Conservation (phyloP, 495 filamentous ascomycete species). For the Podospora pseudopauciseta region DNA sequence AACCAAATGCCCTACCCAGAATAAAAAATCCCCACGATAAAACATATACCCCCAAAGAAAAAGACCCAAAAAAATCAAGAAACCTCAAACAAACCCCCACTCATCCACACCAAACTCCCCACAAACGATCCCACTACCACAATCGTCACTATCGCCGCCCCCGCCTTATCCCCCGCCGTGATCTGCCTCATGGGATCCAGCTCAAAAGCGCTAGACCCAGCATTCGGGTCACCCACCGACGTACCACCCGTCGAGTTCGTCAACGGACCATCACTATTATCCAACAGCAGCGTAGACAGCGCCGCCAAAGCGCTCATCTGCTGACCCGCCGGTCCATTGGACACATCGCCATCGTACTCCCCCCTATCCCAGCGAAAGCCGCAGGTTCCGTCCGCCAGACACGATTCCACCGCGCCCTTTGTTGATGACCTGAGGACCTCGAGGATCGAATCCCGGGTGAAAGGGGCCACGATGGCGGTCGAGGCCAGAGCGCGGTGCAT, state of each 20-base stretch:
- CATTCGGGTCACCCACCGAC: conserved; percentile 65
- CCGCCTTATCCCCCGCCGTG: conserved; percentile 52
- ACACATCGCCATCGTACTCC: conserved; percentile 51
- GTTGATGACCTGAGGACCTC: conserved; percentile 61
- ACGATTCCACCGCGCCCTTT: conserved; percentile 61
- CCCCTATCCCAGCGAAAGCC: conserved; percentile 57
- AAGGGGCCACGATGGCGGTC: conserved; percentile 66
- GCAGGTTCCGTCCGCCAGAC: conserved; percentile 61
- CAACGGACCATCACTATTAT: conserved; percentile 46
- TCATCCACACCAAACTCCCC: conserved; percentile 34
- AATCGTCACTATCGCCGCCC: conserved; percentile 57
- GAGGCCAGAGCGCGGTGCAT: conserved; percentile 73
- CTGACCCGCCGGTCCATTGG: conserved; percentile 53
- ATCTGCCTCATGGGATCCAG: conserved; percentile 22
- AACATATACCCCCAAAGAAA: background rate
- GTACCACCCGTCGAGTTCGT: conserved; percentile 67
- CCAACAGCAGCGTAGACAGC: conserved; percentile 51
- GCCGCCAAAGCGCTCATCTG: conserved; percentile 66
- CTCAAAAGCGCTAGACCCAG: conserved; percentile 41
- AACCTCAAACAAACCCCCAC: conserved; percentile 19
- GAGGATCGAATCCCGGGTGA: conserved; percentile 57
- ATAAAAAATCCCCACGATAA: background rate
- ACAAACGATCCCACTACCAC: conserved; percentile 34
- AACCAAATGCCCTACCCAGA: background rate
- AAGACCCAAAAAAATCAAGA: background rate